phyloP scores from a whole-genome alignment of 176 grass and related monocot genomes.

The Eremochloa ophiuroides region DNA sequence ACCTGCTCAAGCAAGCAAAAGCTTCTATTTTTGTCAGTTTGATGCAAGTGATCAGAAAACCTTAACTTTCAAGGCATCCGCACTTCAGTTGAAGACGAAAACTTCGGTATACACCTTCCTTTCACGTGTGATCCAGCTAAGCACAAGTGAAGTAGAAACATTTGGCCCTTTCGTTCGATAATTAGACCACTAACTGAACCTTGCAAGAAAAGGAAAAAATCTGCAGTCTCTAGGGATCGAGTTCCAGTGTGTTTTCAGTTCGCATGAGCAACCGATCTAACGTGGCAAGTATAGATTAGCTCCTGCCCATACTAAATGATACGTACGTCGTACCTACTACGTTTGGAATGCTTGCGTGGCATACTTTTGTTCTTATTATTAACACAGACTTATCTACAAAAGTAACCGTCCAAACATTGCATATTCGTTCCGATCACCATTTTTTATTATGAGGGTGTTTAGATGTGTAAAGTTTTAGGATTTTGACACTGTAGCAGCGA shows the following conservation, averaged over 20 bases:
- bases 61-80: slow-evolving; percentile 20
- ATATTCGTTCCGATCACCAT: too few species aligned
- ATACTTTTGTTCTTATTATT: too few species aligned
- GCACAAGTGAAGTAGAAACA: neutral
- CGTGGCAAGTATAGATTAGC: neutral
- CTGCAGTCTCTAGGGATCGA: neutral
- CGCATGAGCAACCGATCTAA: neutral
- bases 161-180: neutral
- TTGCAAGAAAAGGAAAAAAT: neutral
- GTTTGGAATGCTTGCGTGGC: too few species aligned
- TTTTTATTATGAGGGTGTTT: too few species aligned
- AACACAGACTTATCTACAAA: too few species aligned
- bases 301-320: neutral
- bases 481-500: too few species aligned
- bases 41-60: neutral
- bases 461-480: too few species aligned
- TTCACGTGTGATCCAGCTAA: neutral
- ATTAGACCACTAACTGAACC: neutral
- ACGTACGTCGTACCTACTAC: neutral
- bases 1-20: neutral
- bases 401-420: neutral
- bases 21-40: neutral
- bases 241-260: neutral
- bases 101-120: too few species aligned
- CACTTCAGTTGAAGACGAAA: neutral